Base-by-base conservation (phyloP, 306 rosid genomes). In the Urtica urens region DNA sequence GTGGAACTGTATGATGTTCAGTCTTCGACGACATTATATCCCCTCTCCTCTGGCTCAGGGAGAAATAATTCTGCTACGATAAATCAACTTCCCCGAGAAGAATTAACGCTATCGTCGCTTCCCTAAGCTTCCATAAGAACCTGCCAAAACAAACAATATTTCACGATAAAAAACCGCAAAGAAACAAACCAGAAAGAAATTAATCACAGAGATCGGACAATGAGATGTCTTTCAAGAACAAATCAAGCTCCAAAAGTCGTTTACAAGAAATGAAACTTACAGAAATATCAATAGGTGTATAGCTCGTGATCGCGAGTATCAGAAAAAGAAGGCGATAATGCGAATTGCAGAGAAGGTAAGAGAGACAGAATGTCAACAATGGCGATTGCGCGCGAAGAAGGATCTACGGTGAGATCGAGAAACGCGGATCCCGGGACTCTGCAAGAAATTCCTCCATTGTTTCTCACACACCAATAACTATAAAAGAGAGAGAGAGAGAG, bases 1-100 rank as follows among this genome's bases (percentile, higher is more conserved):
- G 94, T 22, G 96, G 93, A 38, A 92, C 80, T 3, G 87, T 77
- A 13, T 82, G 96, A 69, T 82, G 94, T 35, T 82, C 96, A 54
- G 64, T 63, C 83, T 43, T 92, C 2, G 66, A 30, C 59, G 94
- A 59, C 99, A 92, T 92, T 70, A 73, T 77, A 71, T 34, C 23
- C 57, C 6, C 56, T 23, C 51, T 22, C 46, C 48, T 40, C 8
- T 4, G 33, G 44, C 37, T 49, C 55, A 51, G 16, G 9, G 9
- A 41, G 19, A 25, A 40, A 5, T 16, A 37, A 38, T 23, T 10
- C 20, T 10, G 53, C 24, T 51, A 18, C 11, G 42, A n/a, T n/a
- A n/a, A n/a, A n/a, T n/a, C 42, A 26, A 44, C 59, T 46, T 55
- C 69, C 25, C 39, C 8, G 44, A 19, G 49, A 67, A 49, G 40